Evolutionary conservation across 441 rosid genomes (phyloP), one percentile per base, ranked within the genome.

Genomic region (Adansonia rubrostipa): DNA sequence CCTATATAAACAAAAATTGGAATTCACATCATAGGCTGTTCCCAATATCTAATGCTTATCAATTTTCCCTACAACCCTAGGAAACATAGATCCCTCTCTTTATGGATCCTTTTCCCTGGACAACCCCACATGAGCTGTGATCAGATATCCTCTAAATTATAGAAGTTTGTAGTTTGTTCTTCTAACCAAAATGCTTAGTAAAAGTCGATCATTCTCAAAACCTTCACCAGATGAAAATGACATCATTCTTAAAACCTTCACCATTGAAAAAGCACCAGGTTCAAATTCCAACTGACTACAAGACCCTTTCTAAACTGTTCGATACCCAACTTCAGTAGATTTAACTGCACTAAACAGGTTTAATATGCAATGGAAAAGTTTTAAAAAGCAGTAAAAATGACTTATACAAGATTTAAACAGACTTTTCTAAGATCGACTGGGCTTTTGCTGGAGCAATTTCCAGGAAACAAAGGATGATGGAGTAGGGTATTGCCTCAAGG

Each of bases 231-330:
- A 65, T 5, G 45, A 63, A 56, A 61, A 67, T 9, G 53, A 5
- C 33, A 45, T 9, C 14, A 44, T 44, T 67, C 51, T 71, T 53
- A 71, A 5, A 48, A 69, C 42, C 53, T 28, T 28, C 33, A 28
- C 33, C 33, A 13, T 50, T 54, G 61, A 51, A 70, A 70, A 70
- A 22, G 74, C 44, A 70, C 44, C 74, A 70, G 74, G 20, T 70
- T 68, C 73, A 15, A 28, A 70, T 50, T 70, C 71, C 24, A 66
- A 66, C 71, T 40, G 6, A 17, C 11, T 17, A 17, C 6, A 24
- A 28, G 44, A 54, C 61, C 74, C 22, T 71, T 28, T 51, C 22
- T 50, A 51, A 51, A 71, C 47, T 28, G 74, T 71, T 50, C 9
- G 19, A 24, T 6, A 68, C 24, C n/a, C 56, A 33, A 63, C 45